phyloP scores from a whole-genome alignment of 2,329 filamentous ascomycete genomes.

The Exophiala calicioides region DNA sequence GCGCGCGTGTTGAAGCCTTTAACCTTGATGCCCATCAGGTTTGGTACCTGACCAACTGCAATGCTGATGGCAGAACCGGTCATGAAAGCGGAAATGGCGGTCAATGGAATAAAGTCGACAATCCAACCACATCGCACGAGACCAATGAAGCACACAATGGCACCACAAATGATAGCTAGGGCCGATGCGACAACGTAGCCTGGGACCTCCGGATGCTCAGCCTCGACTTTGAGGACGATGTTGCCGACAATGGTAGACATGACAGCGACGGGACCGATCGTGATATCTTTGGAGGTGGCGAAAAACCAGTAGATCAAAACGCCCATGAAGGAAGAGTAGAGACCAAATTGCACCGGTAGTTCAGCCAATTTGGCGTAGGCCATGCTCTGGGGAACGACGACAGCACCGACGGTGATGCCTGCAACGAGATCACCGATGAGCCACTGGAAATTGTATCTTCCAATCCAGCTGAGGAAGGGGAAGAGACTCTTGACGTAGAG shows the following conservation, averaged over 20 bases:
- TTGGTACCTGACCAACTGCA: conserved; percentile 76
- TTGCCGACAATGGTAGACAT: conserved; percentile 89
- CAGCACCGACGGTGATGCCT: conserved; percentile 72
- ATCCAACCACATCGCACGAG: conserved; percentile 82
- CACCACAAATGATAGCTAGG: conserved; percentile 74
- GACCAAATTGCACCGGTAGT: conserved; percentile 77
- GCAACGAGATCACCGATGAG: conserved; percentile 84
- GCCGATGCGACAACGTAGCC: conserved; percentile 73
- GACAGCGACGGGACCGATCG: conserved; percentile 93
- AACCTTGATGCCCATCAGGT: conserved; percentile 76
- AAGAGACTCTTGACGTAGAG: conserved; percentile 73
- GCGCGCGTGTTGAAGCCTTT: conserved; percentile 70
- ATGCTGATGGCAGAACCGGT: conserved; percentile 93
- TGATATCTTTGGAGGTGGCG: conserved; percentile 97
- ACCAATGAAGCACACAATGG: conserved; percentile 76
- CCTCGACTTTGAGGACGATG: conserved; percentile 67
- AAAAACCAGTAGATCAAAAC: conserved; percentile 97
- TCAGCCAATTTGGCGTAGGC: conserved; percentile 84
- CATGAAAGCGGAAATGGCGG: conserved; percentile 93
- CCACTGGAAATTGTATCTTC: conserved; percentile 87
- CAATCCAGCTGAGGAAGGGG: conserved; percentile 87
- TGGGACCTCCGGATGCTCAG: conserved; percentile 56
- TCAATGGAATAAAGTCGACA: conserved; percentile 87
- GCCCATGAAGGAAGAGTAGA: conserved; percentile 96
- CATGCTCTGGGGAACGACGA: conserved; percentile 96